Base-by-base conservation (phyloP, 495 filamentous ascomycete genomes). In the Articulospora tetracladia region DNA sequence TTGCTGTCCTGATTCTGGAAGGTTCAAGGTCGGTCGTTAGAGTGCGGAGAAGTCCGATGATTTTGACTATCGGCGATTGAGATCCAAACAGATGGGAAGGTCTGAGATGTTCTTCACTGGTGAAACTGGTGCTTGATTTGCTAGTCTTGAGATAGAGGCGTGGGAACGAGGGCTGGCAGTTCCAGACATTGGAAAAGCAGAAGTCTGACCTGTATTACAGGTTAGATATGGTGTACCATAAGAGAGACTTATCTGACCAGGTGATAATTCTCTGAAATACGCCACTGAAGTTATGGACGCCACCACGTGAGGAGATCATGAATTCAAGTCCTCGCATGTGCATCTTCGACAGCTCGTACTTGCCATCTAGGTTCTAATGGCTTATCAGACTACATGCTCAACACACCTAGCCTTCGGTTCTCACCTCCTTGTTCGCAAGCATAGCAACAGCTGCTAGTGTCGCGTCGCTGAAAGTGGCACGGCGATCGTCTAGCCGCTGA, bases 31-130 rank as follows among this genome's bases (percentile, higher is more conserved):
- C 53, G 4, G 28, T 41, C 6, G 63, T 59, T 12, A 72, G 39
- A 13, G 46, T 46, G 0, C 53, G 60, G 17, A 71, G 57, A 53
- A 62, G 63, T 1, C 60, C 19, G 23, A 68, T 47, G 39, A 72
- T 62, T 1, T n/a, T 4, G 11, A 52, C 36, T 7, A 61, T 50
- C 4, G 52, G 41, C 10, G 53, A 55, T 17, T 30, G 19, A 6
- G 39, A 32, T 2, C 51, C 52, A 20, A 50, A 55, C 13, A 49
- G 4, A 3, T 47, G 3, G 24, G 39, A 47, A 8, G 58, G n/a
- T 15, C 36, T 50, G 11, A 55, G 51, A 2, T 20, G 27, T 24
- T 32, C 2, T 20, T 34, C 19, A 15, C 19, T 11, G 28, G 28
- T 20, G 24, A 3, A 10, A 27, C 12, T 15, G 41, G 17, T 50